Evolutionary conservation across 1,284 basidiomycete genomes (phyloP).

Genomic region (Ceratobasidium papillatum): DNA sequence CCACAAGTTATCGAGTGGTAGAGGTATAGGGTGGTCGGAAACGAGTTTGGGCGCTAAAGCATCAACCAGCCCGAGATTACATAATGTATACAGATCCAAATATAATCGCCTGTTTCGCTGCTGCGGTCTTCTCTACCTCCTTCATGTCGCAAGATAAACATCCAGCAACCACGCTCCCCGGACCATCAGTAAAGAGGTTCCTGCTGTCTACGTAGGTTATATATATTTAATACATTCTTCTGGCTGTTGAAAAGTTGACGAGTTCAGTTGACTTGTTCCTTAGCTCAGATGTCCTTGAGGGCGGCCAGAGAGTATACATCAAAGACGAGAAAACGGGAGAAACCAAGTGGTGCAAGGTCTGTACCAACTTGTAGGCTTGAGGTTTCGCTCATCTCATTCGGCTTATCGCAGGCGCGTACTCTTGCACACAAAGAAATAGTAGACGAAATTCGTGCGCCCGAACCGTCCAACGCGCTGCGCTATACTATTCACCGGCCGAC

Average conservation of each 20-base stretch:
- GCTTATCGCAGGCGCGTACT: constrained; percentile 14
- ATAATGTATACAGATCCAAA: constrained; percentile 9
- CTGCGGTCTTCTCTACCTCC: neutral
- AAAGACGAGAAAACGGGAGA: constrained; percentile 27
- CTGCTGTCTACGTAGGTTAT: constrained; percentile 20
- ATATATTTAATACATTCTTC: neutral
- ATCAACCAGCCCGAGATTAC: constrained; percentile 9
- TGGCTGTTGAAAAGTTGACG: neutral
- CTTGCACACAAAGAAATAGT: constrained; percentile 33
- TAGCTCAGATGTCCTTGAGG: constrained; percentile 36
- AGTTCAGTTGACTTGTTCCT: neutral
- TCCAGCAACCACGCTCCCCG: neutral
- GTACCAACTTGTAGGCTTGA: neutral
- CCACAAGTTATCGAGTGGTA: neutral
- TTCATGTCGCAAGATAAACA: constrained; percentile 9
- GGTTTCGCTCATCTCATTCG: neutral
- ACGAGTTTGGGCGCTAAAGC: constrained; percentile 9
- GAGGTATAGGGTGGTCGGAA: constrained; percentile 10
- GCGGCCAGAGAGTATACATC: constrained; percentile 33
- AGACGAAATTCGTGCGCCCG: constrained; percentile 26
- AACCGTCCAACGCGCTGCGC: neutral
- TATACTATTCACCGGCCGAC: constrained; percentile 37
- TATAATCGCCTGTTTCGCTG: neutral
- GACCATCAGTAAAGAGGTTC: neutral
- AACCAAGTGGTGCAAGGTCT: constrained; percentile 32